Evolutionary conservation across 768 basidiomycete genomes (phyloP).

Genomic region (Auriscalpium orientale): DNA sequence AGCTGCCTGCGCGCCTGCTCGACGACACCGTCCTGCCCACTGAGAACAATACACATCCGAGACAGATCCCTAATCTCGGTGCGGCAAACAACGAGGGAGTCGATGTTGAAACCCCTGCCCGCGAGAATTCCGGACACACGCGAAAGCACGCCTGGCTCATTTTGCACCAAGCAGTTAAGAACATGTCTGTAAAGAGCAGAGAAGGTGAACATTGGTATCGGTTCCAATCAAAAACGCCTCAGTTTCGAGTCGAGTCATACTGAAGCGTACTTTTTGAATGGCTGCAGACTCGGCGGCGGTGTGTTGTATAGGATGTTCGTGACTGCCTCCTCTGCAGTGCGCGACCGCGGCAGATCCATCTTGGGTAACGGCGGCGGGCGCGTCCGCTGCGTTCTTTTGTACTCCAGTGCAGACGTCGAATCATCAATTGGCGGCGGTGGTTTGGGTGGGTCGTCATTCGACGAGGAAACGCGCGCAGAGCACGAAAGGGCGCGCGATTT

Average conservation of each 20-base stretch:
- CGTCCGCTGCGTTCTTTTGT: conserved; percentile 64
- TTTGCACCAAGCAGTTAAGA: conserved; percentile 96
- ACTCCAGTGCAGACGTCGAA: conserved; percentile 92
- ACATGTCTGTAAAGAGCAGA: conserved; percentile 58
- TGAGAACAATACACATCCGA: conserved; percentile 96
- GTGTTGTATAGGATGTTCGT: conserved; percentile 98
- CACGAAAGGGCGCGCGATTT: background rate
- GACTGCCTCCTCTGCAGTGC: conserved; percentile 91
- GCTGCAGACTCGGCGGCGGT: conserved; percentile 83
- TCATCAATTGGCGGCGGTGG: conserved; percentile 81
- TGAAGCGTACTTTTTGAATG: conserved; percentile 78
- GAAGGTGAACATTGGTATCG: conserved; percentile 13
- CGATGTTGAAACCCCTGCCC: conserved; percentile 96
- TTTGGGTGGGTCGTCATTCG: conserved; percentile 39
- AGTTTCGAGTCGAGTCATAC: too few species aligned
- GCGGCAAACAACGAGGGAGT: conserved; percentile 95
- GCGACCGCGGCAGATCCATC: conserved; percentile 75
- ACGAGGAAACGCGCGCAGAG: conserved; percentile 18
- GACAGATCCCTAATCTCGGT: conserved; percentile 96
- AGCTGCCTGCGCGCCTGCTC: conserved; percentile 95
- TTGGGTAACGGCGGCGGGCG: conserved; percentile 81
- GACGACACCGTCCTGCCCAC: conserved; percentile 94
- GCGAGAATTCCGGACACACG: conserved; percentile 97
- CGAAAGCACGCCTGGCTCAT: conserved; percentile 98
- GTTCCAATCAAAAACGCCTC: background rate